Conservation (phyloP, 345 rosid genomes). For the Leavenworthia alabamica region DNA sequence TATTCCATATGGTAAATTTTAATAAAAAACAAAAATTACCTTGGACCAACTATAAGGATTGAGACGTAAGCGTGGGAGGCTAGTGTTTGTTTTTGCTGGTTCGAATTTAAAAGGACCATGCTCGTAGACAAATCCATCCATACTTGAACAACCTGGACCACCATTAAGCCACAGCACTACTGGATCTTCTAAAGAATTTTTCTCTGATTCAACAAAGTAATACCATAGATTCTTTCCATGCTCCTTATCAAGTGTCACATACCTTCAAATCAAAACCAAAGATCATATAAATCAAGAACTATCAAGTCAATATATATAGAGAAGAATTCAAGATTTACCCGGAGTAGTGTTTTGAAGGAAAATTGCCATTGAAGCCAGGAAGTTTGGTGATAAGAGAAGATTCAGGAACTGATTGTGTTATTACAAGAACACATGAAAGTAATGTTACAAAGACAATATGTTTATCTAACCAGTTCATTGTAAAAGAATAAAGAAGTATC, state of each 20-base stretch:
- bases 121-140: conserved; percentile 85
- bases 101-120: conserved; percentile 87
- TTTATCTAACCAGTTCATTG: too few species aligned
- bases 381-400: conserved; percentile 48
- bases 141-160: conserved; percentile 98
- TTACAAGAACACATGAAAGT: conserved; percentile 8
- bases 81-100: conserved; percentile 34
- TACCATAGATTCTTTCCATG: conserved; percentile 64
- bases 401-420: conserved; percentile 49
- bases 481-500: too few species aligned
- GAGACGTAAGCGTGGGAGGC: conserved; percentile 49
- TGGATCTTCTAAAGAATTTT: conserved; percentile 61
- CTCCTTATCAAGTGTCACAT: conserved; percentile 53
- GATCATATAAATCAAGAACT: neutral
- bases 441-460: conserved; percentile 8
- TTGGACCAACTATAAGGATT: conserved; percentile 93
- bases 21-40: conserved; percentile 31
- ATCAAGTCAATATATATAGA: too few species aligned
- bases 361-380: conserved; percentile 58
- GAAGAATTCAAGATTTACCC: conserved; percentile 42
- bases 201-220: conserved; percentile 71
- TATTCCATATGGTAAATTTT: too few species aligned
- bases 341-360: conserved; percentile 84
- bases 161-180: conserved; percentile 95
- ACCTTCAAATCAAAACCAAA: conserved; percentile 35